Evolutionary conservation across 768 basidiomycete species (phyloP).

Genomic region (Russula sp.): DNA sequence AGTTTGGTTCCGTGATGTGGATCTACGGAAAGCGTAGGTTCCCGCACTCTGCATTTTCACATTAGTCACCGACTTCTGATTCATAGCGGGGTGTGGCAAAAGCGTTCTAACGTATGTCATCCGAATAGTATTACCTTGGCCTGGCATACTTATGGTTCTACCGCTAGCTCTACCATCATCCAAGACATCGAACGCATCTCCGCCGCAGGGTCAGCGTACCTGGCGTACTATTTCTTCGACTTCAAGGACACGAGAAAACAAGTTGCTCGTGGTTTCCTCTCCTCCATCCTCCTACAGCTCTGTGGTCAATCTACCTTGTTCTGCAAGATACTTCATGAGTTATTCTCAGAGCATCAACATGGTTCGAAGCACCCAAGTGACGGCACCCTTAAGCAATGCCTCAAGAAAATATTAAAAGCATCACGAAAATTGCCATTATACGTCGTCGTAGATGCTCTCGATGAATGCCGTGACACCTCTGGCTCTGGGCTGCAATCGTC

Average conservation of each 20-base stretch:
- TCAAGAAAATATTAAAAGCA: neutral
- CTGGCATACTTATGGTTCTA: neutral
- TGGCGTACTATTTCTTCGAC: neutral
- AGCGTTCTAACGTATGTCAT: neutral
- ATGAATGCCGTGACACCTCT: neutral
- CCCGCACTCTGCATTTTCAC: neutral
- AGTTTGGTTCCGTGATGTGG: neutral
- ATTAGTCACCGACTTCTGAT: neutral
- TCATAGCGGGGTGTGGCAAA: slow-evolving; percentile 1
- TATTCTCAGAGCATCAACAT: neutral
- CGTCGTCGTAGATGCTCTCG: neutral
- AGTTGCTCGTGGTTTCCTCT: neutral
- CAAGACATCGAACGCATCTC: neutral
- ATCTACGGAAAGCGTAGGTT: neutral
- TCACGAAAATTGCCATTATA: neutral
- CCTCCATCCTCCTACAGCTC: slow-evolving; percentile 1
- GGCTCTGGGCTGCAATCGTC: neutral
- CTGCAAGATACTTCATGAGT: neutral
- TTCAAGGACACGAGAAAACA: neutral
- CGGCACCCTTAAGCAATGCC: neutral
- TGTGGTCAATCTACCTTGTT: neutral
- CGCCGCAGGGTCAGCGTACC: neutral
- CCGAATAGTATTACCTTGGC: neutral
- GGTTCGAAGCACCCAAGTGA: neutral
- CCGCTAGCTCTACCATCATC: neutral